phyloP scores from a whole-genome alignment of 495 filamentous ascomycete species.

The Penicillium bialowiezense region DNA sequence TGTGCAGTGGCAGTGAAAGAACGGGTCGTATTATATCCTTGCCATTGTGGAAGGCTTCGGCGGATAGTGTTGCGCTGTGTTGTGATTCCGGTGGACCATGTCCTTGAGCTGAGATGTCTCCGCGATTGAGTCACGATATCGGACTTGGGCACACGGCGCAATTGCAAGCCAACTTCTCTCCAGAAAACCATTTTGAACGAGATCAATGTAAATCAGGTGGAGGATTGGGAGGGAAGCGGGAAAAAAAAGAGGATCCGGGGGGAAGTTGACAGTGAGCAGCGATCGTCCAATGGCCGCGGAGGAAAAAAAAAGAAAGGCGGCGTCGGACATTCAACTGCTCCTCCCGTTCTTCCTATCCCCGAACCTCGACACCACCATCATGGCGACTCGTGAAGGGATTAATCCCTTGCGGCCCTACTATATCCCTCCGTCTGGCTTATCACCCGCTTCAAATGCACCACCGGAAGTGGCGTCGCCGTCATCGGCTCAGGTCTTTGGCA shows the following conservation, averaged over 20 bases:
- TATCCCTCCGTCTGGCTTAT: slow-evolving; percentile 64
- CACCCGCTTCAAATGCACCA: slow-evolving; percentile 28
- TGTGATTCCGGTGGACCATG: slow-evolving; percentile 17
- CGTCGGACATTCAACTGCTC: slow-evolving; percentile 19
- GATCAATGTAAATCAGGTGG: slow-evolving; percentile 8
- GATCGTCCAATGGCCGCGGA: slow-evolving; percentile 25
- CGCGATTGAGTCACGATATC: slow-evolving; percentile 32
- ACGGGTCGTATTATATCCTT: slow-evolving; percentile 36
- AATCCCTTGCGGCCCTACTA: slow-evolving; percentile 97
- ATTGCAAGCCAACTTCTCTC: slow-evolving; percentile 34
- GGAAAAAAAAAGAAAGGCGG: slow-evolving; percentile 29
- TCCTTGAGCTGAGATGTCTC: slow-evolving; percentile 30
- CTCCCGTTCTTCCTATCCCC: slow-evolving; percentile 19
- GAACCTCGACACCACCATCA: slow-evolving; percentile 18
- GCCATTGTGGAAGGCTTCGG: slow-evolving; percentile 18
- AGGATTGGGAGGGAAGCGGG: neutral
- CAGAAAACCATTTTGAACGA: slow-evolving; percentile 35
- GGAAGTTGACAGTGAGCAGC: slow-evolving; percentile 14
- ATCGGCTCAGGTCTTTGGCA: slow-evolving; percentile 53
- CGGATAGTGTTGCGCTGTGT: slow-evolving; percentile 8
- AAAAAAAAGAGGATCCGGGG: slow-evolving; percentile 15
- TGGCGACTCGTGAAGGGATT: slow-evolving; percentile 55
- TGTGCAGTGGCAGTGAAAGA: slow-evolving; percentile 64
- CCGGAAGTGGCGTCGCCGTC: slow-evolving; percentile 46
- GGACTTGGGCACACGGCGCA: slow-evolving; percentile 34